Base-by-base conservation (phyloP, 1,284 basidiomycete species). In the Chalciporus piperatoides region DNA sequence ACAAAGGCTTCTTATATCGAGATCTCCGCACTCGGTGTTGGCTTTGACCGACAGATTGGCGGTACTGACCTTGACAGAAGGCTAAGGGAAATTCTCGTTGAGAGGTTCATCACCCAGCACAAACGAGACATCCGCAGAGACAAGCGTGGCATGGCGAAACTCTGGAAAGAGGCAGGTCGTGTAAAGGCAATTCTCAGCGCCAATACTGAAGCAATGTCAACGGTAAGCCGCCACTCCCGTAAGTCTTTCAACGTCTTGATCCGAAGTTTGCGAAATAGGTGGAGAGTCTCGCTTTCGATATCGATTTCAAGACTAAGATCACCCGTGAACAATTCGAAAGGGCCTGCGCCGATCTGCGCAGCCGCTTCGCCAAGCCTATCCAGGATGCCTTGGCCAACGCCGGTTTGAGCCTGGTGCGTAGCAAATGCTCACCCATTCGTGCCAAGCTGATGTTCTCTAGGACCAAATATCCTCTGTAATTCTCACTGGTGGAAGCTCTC, bases 141-240 rank as follows among this genome's bases (percentile, higher is more conserved):
- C 67, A 82, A 83, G 62, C 80, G 86, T 52, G 94, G 90, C 1
- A 89, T 97, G 86, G 89, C 92, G 3, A 95, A 95, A 70, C 71
- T 99, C 14, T 87, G 90, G 79, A 94, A 93, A 68, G 97, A 99
- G 70, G 92, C 96, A 0, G 83, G 81, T 42, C 80, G 94, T 48
- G 82, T 97, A 59, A 99, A 98, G 76, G 80, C 87, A 17, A 89
- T 99, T 59, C 74, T 99, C 53, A 97, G 93, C 62, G 95, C 95
- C 43, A 99, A 99, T 67, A 76, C 77, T 9, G 92, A 94, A 42
- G 87, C 88, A 15, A 73, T 71, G 41, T 79, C 85, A 21, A 77
- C 79, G 56, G 88, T 93, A 68, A 67, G 38, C 38, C 44, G 30
- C 23, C 21, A 25, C 15, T n/a, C 15, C 15, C 1, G 11, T n/a